Conservation (phyloP, 139 green algal genomes). For the Auxenochlorella pyrenoidosa region DNA sequence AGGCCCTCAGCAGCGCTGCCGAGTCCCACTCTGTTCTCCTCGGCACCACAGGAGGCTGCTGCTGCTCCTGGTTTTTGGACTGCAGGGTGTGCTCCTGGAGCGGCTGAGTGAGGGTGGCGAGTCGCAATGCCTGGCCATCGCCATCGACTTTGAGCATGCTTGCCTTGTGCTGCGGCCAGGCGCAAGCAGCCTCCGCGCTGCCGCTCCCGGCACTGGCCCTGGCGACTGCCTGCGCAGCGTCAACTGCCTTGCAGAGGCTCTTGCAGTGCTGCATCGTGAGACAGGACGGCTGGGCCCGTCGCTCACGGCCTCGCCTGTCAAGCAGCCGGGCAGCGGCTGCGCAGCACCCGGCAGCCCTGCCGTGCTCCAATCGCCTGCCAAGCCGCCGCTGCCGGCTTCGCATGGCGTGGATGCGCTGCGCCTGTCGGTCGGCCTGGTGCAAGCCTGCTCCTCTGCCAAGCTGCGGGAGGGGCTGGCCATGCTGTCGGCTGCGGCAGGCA, state of each 20-base stretch:
- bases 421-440: conserved; percentile 11
- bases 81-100: conserved; percentile 44
- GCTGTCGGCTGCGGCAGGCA: conserved; percentile 20
- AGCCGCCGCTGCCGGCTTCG: conserved; percentile 21
- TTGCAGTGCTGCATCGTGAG: conserved; percentile 24
- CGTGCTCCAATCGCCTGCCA: conserved; percentile 27
- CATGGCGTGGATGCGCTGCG: not conserved
- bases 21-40: no score
- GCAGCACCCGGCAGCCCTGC: not conserved
- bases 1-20: no score
- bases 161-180: conserved; percentile 36
- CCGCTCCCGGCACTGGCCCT: not conserved
- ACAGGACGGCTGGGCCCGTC: conserved; percentile 10
- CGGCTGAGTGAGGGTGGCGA: not conserved
- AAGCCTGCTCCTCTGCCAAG: conserved; percentile 9
- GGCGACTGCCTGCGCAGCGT: conserved; percentile 42
- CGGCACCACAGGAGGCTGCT: not conserved
- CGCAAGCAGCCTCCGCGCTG: not conserved
- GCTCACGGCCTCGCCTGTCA: conserved; percentile 21
- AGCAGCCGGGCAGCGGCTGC: not conserved
- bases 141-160: conserved; percentile 27
- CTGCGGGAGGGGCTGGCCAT: conserved; percentile 44
- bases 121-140: not conserved
- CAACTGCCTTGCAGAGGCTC: conserved; percentile 34
- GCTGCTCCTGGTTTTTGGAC: not conserved